A percentile compares a stretch with the other conserved stretches of the same genome.
These are phyloP conservation scores for Sphagnum tenellum DNA, from an alignment of 225 moss, liverwort and hornwort species.

Conservation along the genomic window DNA sequence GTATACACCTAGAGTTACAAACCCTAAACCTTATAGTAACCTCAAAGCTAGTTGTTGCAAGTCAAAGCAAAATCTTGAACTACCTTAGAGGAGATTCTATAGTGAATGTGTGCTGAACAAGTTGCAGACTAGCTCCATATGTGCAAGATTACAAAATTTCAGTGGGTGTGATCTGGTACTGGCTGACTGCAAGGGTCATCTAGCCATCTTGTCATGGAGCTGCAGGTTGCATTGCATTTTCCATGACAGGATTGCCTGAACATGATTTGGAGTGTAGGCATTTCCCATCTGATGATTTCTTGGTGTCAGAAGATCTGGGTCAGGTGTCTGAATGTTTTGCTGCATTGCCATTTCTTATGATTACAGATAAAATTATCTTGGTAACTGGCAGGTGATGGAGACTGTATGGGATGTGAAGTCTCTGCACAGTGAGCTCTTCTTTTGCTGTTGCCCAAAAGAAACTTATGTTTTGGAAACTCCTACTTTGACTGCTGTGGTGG, in stretches of 20 bases:
- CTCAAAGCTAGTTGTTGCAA: too few relatives aligned
- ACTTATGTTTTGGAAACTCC: constrained; percentile 11
- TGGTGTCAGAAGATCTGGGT: too few relatives aligned
- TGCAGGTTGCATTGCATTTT: constrained; percentile 39
- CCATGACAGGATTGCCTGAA: too few relatives aligned
- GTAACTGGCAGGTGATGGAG: constrained; percentile 58
- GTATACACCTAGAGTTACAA: too few relatives aligned
- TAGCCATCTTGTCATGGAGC: constrained; percentile 81
- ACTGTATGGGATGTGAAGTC: constrained; percentile 89
- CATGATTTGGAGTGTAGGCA: too few relatives aligned
- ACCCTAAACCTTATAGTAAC: too few relatives aligned
- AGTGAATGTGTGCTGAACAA: too few relatives aligned
- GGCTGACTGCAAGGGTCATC: constrained; percentile 87
- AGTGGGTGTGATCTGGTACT: constrained; percentile 71
- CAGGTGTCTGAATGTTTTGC: too few relatives aligned
- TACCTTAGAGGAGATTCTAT: too few relatives aligned
- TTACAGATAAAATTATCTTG: background rate
- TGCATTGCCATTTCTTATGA: background rate
- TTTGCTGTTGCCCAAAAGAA: constrained; percentile 92
- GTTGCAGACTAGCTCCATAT: constrained; percentile 80
- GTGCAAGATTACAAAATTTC: constrained; percentile 52
- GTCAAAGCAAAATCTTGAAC: too few relatives aligned
- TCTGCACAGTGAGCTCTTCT: constrained; percentile 87
- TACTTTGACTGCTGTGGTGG: too few relatives aligned
- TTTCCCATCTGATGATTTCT: too few relatives aligned